Percentiles rank a stretch among this genome's conserved stretches.
Conservation (phyloP, 345 rosid species). For the Turritis glabra region DNA sequence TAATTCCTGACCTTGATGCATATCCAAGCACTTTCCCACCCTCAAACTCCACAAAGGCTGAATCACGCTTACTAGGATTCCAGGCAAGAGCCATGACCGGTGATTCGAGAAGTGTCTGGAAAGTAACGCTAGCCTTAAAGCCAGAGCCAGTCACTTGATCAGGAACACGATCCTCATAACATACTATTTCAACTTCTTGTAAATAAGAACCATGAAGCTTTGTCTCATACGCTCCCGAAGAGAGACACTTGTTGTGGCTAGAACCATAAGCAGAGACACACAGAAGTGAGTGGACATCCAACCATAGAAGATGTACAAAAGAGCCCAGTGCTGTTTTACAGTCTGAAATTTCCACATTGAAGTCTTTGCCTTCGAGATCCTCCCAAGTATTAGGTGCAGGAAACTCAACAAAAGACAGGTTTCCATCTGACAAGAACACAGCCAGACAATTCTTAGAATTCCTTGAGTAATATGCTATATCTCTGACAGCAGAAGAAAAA, state of each 20-base stretch:
- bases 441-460: constrained; percentile 65
- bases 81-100: constrained; percentile 58
- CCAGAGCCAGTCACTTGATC: constrained; percentile 69
- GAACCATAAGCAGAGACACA: constrained; percentile 64
- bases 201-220: constrained; percentile 57
- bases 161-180: constrained; percentile 69
- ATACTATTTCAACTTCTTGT: constrained; percentile 70
- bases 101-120: constrained; percentile 51
- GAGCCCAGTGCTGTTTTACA: constrained; percentile 60
- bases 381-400: constrained; percentile 72
- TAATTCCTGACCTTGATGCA: constrained; percentile 49
- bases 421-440: constrained; percentile 71
- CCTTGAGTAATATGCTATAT: constrained; percentile 60
- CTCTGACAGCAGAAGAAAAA: constrained; percentile 65
- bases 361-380: constrained; percentile 76
- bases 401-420: constrained; percentile 73
- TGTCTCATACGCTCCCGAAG: constrained; percentile 40
- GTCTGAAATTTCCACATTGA: constrained; percentile 55
- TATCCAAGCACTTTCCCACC: constrained; percentile 70
- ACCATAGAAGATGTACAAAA: constrained; percentile 70
- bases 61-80: constrained; percentile 57
- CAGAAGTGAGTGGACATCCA: constrained; percentile 68
- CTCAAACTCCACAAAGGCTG: constrained; percentile 82
- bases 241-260: constrained; percentile 47
- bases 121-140: constrained; percentile 62